Evolutionary conservation across 2,329 filamentous ascomycete species (phyloP).

Genomic region (Bipolaris gigantea): DNA sequence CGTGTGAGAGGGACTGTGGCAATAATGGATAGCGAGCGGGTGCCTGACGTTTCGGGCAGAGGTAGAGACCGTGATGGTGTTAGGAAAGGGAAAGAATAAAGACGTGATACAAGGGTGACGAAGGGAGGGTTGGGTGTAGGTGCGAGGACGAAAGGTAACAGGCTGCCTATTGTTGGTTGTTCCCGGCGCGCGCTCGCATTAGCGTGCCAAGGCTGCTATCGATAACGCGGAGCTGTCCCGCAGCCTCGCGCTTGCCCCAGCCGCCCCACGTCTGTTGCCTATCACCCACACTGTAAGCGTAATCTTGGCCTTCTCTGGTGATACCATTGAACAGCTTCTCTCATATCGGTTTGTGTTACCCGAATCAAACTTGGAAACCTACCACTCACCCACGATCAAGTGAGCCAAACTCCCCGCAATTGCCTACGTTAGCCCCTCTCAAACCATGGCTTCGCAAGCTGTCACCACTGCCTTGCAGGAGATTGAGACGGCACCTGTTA

Average conservation of each 20-base stretch:
- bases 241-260: conserved; percentile 1
- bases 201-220: conserved; percentile 26
- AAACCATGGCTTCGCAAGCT: conserved; percentile 54
- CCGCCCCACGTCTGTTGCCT: conserved; percentile 17
- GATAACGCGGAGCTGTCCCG: conserved; percentile 15
- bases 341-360: too few species aligned
- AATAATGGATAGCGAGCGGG: not conserved
- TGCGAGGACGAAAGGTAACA: conserved; percentile 14
- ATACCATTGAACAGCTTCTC: not conserved
- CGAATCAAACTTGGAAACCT: not conserved
- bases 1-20: conserved; percentile 3
- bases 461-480: conserved; percentile 53
- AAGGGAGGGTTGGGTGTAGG: conserved; percentile 2
- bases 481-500: conserved; percentile 53
- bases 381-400: not conserved
- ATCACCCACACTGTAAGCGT: not conserved
- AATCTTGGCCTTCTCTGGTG: not conserved
- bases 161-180: conserved; percentile 11
- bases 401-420: not conserved
- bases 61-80: not conserved
- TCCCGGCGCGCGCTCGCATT: conserved; percentile 16
- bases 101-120: conserved; percentile 3
- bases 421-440: not conserved
- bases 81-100: not conserved
- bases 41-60: not conserved